Evolutionary conservation across 305 asterid species (phyloP), one percentile per base, ranked within the genome.

Genomic region (Striga hermonthica): DNA sequence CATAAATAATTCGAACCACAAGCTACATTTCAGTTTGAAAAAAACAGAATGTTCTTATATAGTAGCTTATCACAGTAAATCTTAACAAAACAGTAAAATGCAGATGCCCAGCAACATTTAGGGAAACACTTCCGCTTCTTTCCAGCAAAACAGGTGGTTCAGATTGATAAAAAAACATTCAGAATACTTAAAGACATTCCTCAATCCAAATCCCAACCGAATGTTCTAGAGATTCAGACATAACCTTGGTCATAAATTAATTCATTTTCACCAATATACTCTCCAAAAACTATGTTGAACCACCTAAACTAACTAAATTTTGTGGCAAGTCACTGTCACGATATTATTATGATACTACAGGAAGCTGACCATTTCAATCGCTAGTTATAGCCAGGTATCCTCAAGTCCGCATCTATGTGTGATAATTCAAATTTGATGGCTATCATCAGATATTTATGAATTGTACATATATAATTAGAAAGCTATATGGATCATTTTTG

Each of bases 241-340:
- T 43, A n/a, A 13, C 48, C 45, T 31, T 39, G 57, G 6, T 54
- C 47, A 56, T 66, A n/a, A n/a, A n/a, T n/a, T n/a, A 66, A 35
- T 36, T 38, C 71, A 57, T 40, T 15, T 62, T 13, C 6, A 34
- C 16, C 45, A 35, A 3, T n/a, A 66, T 43, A 64, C 49, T 3
- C 52, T 28, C 7, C 1, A 56, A 43, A 43, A 5, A 61, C 7
- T 4, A 34, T 31, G 12, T 45, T 12, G 39, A 47, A 37, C 53
- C 59, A 48, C 58, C 65, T 45, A 13, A 15, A 47, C 16, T 36
- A 3, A 13, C 40, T 39, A 15, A 39, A 13, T 12, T 15, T 8
- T 40, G 50, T 60, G 14, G 13, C 14, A 39, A 4, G 35, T 48
- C 59, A 28, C 28, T 4, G 47, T 40, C 16, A 4, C 41, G 35